These are phyloP conservation scores for Linnemannia zychae DNA, from an alignment of 192 early-diverging fungal species.

Conservation along the genomic window DNA sequence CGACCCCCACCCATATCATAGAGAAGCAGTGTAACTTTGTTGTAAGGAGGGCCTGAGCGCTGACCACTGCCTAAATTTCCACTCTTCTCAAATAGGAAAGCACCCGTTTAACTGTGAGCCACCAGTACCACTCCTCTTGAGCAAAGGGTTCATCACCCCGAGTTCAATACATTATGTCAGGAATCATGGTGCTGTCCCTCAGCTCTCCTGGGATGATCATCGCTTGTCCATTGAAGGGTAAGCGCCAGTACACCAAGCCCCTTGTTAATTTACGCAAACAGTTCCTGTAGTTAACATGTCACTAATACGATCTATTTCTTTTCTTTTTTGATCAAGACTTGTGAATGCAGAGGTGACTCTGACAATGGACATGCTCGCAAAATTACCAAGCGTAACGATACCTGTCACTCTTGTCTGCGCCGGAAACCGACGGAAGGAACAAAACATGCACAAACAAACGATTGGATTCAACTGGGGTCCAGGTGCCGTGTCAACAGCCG, in stretches of 20 bases:
- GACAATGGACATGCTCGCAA: slow-evolving; percentile 67
- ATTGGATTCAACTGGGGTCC: slow-evolving; percentile 78
- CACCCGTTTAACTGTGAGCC: slow-evolving; percentile 75
- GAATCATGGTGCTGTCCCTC: slow-evolving; percentile 77
- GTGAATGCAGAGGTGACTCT: slow-evolving; percentile 58
- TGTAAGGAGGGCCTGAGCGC: background rate
- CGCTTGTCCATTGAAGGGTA: slow-evolving; percentile 61
- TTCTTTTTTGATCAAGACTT: slow-evolving; percentile 49
- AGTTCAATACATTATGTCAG: slow-evolving; percentile 73
- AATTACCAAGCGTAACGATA: slow-evolving; percentile 59
- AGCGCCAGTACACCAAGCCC: background rate
- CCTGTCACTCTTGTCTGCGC: slow-evolving; percentile 75
- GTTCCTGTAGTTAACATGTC: background rate
- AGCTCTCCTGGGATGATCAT: slow-evolving; percentile 61
- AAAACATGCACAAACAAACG: slow-evolving; percentile 72
- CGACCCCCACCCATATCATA: background rate
- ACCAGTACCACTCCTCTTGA: slow-evolving; percentile 55
- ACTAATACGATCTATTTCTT: background rate
- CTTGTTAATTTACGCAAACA: background rate
- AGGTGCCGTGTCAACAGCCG: slow-evolving; percentile 65
- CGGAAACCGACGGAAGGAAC: slow-evolving; percentile 78
- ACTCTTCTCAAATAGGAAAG: slow-evolving; percentile 37
- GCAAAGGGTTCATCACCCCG: slow-evolving; percentile 70
- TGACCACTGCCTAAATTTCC: background rate
- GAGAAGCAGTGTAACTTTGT: background rate